phyloP scores from a whole-genome alignment of 2,329 filamentous ascomycete genomes.

The Berkeleyomyces basicola region DNA sequence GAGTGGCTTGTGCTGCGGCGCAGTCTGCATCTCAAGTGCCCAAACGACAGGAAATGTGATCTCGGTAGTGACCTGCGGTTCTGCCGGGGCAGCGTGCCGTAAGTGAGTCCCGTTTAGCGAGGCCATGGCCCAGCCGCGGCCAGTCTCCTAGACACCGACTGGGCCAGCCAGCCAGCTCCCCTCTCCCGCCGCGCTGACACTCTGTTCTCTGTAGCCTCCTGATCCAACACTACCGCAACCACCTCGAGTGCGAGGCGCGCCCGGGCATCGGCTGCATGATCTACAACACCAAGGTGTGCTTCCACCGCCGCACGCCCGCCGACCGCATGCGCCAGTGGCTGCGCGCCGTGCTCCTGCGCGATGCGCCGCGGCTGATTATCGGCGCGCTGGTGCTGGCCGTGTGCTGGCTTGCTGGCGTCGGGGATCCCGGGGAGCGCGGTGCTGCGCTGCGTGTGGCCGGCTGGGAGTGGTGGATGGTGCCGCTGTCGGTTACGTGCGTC shows the following conservation, averaged over 20 bases:
- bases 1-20: constrained; percentile 52
- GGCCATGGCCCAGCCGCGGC: no score
- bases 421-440: not conserved
- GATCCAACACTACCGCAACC: constrained; percentile 42
- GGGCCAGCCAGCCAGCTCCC: no score
- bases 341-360: not conserved
- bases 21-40: constrained; percentile 47
- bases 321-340: not conserved
- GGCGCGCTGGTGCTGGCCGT: not conserved
- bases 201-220: constrained; percentile 26
- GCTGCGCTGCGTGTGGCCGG: not conserved
- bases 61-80: constrained; percentile 42
- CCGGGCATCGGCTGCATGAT: constrained; percentile 40
- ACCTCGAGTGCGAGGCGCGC: constrained; percentile 42
- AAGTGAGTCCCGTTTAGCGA: constrained; percentile 16
- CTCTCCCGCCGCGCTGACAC: no score
- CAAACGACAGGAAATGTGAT: constrained; percentile 39
- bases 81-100: constrained; percentile 43
- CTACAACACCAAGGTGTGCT: constrained; percentile 32
- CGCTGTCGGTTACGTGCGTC: not conserved
- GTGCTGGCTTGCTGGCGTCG: not conserved
- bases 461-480: constrained; percentile 1
- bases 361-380: not conserved
- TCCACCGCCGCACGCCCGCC: constrained; percentile 22
- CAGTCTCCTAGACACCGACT: no score